phyloP scores from a whole-genome alignment of 345 rosid species.

The Gossypium sturtianum region DNA sequence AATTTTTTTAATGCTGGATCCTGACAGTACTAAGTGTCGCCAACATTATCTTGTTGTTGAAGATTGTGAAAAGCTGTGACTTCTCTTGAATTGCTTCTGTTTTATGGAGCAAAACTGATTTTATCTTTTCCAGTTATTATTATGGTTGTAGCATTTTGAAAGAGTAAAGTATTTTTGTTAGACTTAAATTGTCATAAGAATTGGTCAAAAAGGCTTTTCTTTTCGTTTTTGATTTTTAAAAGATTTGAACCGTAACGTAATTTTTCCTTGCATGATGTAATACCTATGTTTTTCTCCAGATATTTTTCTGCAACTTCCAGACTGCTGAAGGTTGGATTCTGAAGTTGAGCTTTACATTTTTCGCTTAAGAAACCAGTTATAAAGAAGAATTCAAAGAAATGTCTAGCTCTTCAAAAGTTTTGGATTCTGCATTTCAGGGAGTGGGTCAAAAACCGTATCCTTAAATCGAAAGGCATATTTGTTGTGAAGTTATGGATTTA shows the following conservation, averaged over 20 bases:
- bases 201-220: constrained; percentile 1
- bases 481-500: constrained; percentile 7
- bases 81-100: neutral
- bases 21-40: neutral
- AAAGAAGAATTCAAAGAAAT: constrained; percentile 31
- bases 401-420: constrained; percentile 72
- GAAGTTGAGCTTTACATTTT: neutral
- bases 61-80: neutral
- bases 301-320: constrained; percentile 14
- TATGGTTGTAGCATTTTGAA: neutral
- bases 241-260: neutral
- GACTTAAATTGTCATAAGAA: neutral
- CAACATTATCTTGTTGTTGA: neutral
- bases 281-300: constrained; percentile 5
- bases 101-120: neutral
- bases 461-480: constrained; percentile 15
- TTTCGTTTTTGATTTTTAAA: neutral
- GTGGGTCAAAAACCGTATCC: constrained; percentile 96
- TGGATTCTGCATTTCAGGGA: constrained; percentile 97
- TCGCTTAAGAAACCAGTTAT: neutral
- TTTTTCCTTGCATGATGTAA: neutral
- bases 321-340: constrained; percentile 13
- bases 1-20: too few species aligned
- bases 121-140: neutral
- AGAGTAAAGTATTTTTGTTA: neutral